A percentile compares a stretch with the other conserved stretches of the same genome.
phyloP scores from a whole-genome alignment of 345 rosid genomes.

The Hypericum androsaemum region DNA sequence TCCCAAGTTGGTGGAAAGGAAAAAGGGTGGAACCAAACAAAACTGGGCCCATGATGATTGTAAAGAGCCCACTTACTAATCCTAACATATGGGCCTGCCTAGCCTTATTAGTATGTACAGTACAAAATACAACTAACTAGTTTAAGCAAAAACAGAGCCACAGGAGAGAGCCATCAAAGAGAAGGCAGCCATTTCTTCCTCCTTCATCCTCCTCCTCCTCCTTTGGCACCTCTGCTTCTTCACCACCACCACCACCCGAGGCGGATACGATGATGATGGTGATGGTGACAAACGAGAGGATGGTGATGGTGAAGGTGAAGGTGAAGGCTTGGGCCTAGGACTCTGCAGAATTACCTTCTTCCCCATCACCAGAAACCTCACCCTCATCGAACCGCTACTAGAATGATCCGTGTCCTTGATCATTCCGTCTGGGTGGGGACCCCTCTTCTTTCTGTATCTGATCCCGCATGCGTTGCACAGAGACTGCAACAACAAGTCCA shows the following conservation, averaged over 20 bases:
- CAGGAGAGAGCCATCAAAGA: conserved; percentile 67
- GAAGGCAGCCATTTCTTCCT: conserved; percentile 82
- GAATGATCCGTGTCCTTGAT: background rate
- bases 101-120: background rate
- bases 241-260: conserved; percentile 10
- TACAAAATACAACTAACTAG: background rate
- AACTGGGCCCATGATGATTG: too few species aligned
- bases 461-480: conserved; percentile 95
- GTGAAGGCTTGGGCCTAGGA: conserved; percentile 5
- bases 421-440: conserved; percentile 20
- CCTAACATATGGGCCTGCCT: too few species aligned
- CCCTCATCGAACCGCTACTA: conserved; percentile 20
- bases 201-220: conserved; percentile 38
- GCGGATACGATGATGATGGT: background rate
- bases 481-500: conserved; percentile 31
- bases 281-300: background rate
- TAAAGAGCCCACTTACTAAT: too few species aligned
- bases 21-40: too few species aligned
- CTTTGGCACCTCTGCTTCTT: conserved; percentile 63
- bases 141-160: conserved; percentile 42
- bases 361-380: conserved; percentile 29
- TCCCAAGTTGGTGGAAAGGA: too few species aligned
- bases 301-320: background rate
- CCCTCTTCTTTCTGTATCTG: conserved; percentile 55
- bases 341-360: conserved; percentile 26